Evolutionary conservation across 2,329 filamentous ascomycete species (phyloP).

Genomic region (Coniochaeta sp.): DNA sequence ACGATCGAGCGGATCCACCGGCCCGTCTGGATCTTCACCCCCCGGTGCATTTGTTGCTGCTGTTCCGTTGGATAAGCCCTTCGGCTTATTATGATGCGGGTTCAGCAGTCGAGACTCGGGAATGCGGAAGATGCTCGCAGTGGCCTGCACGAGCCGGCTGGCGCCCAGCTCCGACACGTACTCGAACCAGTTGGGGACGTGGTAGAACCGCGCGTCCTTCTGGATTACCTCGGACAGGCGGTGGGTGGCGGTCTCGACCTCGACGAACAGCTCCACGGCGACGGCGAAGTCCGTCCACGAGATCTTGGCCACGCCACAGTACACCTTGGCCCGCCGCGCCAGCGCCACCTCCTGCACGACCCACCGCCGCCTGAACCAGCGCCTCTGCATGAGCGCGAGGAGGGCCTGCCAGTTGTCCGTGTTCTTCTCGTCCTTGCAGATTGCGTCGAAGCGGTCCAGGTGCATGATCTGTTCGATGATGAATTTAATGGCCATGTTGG

Average conservation of each 20-base stretch:
- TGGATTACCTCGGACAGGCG: constrained; percentile 27
- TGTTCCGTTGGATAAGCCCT: too few relatives aligned
- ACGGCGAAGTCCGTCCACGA: constrained; percentile 28
- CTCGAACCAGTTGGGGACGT: constrained; percentile 24
- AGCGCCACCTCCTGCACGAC: constrained; percentile 34
- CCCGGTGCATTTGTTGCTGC: too few relatives aligned
- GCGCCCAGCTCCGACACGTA: constrained; percentile 26
- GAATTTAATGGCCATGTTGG: constrained; percentile 21
- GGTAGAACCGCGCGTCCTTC: constrained; percentile 15
- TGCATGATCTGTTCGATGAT: constrained; percentile 21
- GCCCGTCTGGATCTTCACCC: too few relatives aligned
- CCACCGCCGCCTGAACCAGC: constrained; percentile 33
- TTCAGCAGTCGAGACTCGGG: constrained; percentile 6
- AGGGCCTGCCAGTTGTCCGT: constrained; percentile 22
- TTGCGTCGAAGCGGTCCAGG: constrained; percentile 22
- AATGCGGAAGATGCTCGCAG: constrained; percentile 19
- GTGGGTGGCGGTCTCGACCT: constrained; percentile 27
- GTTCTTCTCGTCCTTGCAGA: constrained; percentile 13
- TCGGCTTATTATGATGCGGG: constrained; percentile 21
- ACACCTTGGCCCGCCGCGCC: constrained; percentile 22
- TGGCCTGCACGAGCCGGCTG: constrained; percentile 24
- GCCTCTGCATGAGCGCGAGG: constrained; percentile 25
- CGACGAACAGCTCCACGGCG: constrained; percentile 29
- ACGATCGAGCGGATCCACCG: too few relatives aligned
- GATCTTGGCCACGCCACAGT: constrained; percentile 27